Evolutionary conservation across 352 stramenopile genomes (phyloP), one percentile per base, ranked within the genome.

Genomic region (Bremia lactucae): DNA sequence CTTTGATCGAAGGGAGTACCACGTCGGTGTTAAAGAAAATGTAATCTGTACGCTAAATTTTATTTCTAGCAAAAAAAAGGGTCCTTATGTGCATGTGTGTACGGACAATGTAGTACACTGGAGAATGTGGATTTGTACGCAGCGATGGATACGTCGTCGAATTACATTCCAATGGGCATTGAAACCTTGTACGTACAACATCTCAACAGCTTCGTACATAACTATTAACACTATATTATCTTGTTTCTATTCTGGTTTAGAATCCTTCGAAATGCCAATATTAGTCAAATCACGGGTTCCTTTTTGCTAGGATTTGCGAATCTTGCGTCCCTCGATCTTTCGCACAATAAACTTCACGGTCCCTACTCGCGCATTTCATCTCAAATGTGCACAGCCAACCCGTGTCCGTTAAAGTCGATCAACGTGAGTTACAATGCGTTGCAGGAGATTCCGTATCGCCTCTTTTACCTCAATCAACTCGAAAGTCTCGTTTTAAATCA

Each of bases 381-480:
- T n/a, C 56, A 67, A 44, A 59, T 76, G 43, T 72, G 65, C 52
- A 59, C 62, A 5, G 62, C 61, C 36, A 68, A 72, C 24, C 62
- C 65, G 24, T 76, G 65, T 20, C 65, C 62, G 2, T 31, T 76
- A 15, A 54, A 66, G 47, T 71, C 55, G 18, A 72, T 76, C 38
- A 76, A 76, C 37, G 46, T 76, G 40, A 67, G 62, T 19, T 45
- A 49, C 39, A 76, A 76, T 38, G 22, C 10, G 6, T 49, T 76
- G 35, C 55, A 45, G 9, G 39, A 59, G 18, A 68, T 76, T 14
- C 65, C 62, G 28, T 70, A 70, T 29, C 56, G 61, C 8, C 39
- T 70, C 44, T 72, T 76, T 42, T 72, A 68, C 46, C 22, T 73
- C 9, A 68, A 66, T 22, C 47, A 64, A 16, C 52, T 77, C 33